Percentiles rank a stretch among this genome's conserved stretches.
Conservation (phyloP, 495 filamentous ascomycete genomes). For the Achaetomiella virescens region DNA sequence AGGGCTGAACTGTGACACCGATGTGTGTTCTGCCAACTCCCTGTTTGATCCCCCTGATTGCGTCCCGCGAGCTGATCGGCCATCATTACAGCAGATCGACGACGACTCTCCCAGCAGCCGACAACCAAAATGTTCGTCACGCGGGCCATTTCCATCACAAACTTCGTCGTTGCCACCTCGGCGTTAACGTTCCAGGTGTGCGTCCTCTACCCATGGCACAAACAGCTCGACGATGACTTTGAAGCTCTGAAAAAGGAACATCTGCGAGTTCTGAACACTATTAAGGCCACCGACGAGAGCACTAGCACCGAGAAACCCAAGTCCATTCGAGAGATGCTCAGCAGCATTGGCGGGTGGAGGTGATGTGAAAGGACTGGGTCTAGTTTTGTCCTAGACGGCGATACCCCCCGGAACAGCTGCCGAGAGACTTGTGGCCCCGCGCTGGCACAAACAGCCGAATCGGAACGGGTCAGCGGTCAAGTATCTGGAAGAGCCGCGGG, state of each 20-base stretch:
- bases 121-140: constrained; percentile 52
- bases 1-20: too few relatives aligned
- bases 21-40: too few relatives aligned
- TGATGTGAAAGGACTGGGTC: neutral
- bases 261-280: constrained; percentile 27
- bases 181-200: constrained; percentile 58
- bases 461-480: too few relatives aligned
- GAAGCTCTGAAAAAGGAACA: constrained; percentile 51
- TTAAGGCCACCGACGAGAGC: neutral
- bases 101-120: too few relatives aligned
- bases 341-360: neutral
- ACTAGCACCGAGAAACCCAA: neutral
- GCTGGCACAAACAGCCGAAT: too few relatives aligned
- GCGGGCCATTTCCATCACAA: constrained; percentile 53
- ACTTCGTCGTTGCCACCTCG: constrained; percentile 55
- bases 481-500: too few relatives aligned
- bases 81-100: too few relatives aligned
- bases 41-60: too few relatives aligned
- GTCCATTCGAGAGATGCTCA: neutral
- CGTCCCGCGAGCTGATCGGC: too few relatives aligned
- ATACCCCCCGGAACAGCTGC: too few relatives aligned
- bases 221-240: constrained; percentile 56
- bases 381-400: too few relatives aligned
- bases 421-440: too few relatives aligned
- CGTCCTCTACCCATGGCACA: constrained; percentile 62